A percentile compares a stretch with the other conserved stretches of the same genome.
These are phyloP conservation scores for Epichloe elymi DNA, from an alignment of 2,329 filamentous ascomycete species.

Conservation along the genomic window DNA sequence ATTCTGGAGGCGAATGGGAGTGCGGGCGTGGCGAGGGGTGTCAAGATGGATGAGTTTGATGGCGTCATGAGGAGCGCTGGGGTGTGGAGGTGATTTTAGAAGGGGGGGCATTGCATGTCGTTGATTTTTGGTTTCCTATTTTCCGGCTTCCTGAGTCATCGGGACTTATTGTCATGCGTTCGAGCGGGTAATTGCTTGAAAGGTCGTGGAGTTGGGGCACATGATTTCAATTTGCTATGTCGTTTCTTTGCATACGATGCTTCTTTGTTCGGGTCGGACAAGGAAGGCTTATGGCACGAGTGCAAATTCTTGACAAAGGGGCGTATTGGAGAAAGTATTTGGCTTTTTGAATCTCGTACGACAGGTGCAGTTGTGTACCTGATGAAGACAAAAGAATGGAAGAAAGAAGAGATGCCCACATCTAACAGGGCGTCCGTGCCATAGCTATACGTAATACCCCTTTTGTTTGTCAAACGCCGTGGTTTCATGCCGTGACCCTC, in stretches of 20 bases:
- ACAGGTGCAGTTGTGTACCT: too few relatives aligned
- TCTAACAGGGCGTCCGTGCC: neutral
- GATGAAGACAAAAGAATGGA: neutral
- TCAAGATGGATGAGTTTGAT: constrained; percentile 70
- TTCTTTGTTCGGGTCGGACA: too few relatives aligned
- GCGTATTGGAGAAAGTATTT: neutral
- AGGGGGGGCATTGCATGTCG: neutral
- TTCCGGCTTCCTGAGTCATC: neutral
- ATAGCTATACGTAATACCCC: neutral
- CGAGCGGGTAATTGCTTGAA: too few relatives aligned
- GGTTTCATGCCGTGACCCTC: neutral
- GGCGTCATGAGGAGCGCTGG: constrained; percentile 75
- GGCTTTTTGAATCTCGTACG: neutral
- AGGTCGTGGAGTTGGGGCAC: too few relatives aligned
- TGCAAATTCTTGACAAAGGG: neutral
- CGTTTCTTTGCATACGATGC: neutral
- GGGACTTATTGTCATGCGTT: too few relatives aligned
- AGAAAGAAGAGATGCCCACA: neutral
- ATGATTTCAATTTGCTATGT: neutral
- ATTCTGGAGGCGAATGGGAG: constrained; percentile 86
- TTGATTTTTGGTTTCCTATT: neutral
- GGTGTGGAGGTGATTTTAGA: constrained; percentile 51
- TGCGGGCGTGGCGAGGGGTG: constrained; percentile 54
- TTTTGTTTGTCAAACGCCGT: neutral
- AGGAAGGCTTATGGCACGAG: too few relatives aligned